phyloP scores from a whole-genome alignment of 345 rosid species.

The Draba incana region DNA sequence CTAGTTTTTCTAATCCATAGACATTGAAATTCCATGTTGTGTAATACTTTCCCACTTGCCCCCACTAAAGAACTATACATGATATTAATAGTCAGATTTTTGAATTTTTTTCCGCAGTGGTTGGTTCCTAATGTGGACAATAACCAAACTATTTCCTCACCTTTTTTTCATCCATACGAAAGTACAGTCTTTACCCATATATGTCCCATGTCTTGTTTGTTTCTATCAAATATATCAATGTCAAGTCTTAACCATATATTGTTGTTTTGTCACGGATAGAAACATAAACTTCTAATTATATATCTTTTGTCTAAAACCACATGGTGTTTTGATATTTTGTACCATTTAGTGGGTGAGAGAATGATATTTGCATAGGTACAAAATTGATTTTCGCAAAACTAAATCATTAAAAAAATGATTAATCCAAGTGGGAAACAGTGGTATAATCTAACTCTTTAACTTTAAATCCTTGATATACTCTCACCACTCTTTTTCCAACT shows the following conservation, averaged over 20 bases:
- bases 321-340: slow-evolving; percentile 31
- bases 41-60: slow-evolving; percentile 29
- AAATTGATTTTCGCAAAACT: not conserved
- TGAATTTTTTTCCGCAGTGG: slow-evolving; percentile 7
- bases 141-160: slow-evolving; percentile 35
- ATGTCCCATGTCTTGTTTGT: slow-evolving; percentile 42
- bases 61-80: slow-evolving; percentile 36
- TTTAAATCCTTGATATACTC: slow-evolving; percentile 31
- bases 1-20: not conserved
- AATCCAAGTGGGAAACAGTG: slow-evolving; percentile 29
- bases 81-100: slow-evolving; percentile 29
- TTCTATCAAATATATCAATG: slow-evolving; percentile 39
- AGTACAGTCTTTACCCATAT: slow-evolving; percentile 36
- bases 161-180: slow-evolving; percentile 35
- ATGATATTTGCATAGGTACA: slow-evolving; percentile 21
- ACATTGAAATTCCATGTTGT: slow-evolving; percentile 22
- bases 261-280: slow-evolving; percentile 24
- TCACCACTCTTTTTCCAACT: slow-evolving; percentile 24
- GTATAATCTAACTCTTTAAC: slow-evolving; percentile 25
- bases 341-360: slow-evolving; percentile 34
- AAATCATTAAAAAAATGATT: slow-evolving; percentile 8
- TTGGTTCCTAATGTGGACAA: slow-evolving; percentile 42
- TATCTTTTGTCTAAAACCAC: slow-evolving; percentile 30
- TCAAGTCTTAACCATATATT: slow-evolving; percentile 34
- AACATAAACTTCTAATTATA: slow-evolving; percentile 39